Evolutionary conservation across 345 rosid species (phyloP).

Genomic region (Melaleuca alternifolia): DNA sequence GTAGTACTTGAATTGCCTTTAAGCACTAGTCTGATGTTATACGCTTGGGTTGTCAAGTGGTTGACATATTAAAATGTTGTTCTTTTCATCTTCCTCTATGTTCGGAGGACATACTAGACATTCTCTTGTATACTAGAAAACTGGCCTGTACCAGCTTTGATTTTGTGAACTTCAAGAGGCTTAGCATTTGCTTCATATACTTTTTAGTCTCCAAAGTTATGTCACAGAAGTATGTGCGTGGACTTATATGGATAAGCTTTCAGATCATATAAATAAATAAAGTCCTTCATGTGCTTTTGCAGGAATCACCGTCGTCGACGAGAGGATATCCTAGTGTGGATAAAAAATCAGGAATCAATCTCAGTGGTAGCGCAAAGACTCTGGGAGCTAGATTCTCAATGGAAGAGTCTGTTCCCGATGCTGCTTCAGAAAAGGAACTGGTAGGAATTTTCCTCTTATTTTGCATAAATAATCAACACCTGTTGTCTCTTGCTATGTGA

Average conservation of each 20-base stretch:
- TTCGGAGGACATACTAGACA: background rate
- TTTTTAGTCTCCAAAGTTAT: background rate
- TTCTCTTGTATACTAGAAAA: background rate
- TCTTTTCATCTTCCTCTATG: background rate
- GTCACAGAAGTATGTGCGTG: background rate
- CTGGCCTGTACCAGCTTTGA: background rate
- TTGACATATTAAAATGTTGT: background rate
- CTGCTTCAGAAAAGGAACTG: conserved; percentile 79
- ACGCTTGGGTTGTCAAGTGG: background rate
- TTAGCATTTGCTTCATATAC: background rate
- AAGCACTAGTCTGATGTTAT: background rate
- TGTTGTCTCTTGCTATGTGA: background rate
- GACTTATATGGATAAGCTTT: background rate
- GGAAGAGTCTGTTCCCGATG: conserved; percentile 43
- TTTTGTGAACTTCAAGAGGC: background rate
- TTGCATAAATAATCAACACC: background rate
- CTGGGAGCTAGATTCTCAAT: conserved; percentile 28
- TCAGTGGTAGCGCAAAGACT: background rate
- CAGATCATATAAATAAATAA: background rate
- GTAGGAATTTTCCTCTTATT: conserved; percentile 18
- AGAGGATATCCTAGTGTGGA: conserved; percentile 9
- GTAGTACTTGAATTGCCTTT: background rate
- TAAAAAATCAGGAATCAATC: conserved; percentile 1
- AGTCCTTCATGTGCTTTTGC: background rate
- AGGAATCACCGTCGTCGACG: conserved; percentile 11